Evolutionary conservation across 129 eudicot genomes (phyloP), one percentile per base, ranked within the genome.

Genomic region (Artemisia annua): DNA sequence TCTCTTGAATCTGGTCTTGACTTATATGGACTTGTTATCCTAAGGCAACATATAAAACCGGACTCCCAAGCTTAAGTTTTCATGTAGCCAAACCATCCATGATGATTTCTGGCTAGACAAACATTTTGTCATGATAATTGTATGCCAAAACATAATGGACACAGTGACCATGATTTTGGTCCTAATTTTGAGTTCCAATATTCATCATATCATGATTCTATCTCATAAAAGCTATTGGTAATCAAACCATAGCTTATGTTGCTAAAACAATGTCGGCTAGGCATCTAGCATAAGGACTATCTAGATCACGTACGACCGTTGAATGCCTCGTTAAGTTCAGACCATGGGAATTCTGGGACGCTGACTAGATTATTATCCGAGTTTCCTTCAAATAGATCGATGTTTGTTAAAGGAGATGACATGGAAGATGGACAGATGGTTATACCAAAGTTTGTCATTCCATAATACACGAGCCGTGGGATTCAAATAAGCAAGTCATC

Each of bases 11-110:
- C 46, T 88, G 95, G 3, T 71, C 60, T 0, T 51, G 7, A 0
- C 86, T 68, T 62, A 88, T 63, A 17, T 72, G 68, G 1, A 68
- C 67, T 72, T 88, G 90, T 1, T 90, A 73, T 22, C 94, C 95
- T 10, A 88, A 88, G n/a, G 90, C 90, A 2, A 88, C 74, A 35
- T 88, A 88, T 7, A 85, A 48, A 26, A 85, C 90, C 0, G 75
- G 35, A 46, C 67, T 15, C 19, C 86, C 84, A 20, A 74, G 52
- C 1, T 17, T 63, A 70, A 75, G 78, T n/a, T n/a, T n/a, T n/a
- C n/a, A n/a, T n/a, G n/a, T n/a, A n/a, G n/a, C n/a, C n/a, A n/a
- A n/a, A n/a, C n/a, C n/a, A n/a, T n/a, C n/a, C n/a, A n/a, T n/a
- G n/a, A n/a, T n/a, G n/a, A n/a, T n/a, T n/a, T n/a, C n/a, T n/a